Conservation (phyloP, 345 rosid species). For the Eucalyptus victrix region DNA sequence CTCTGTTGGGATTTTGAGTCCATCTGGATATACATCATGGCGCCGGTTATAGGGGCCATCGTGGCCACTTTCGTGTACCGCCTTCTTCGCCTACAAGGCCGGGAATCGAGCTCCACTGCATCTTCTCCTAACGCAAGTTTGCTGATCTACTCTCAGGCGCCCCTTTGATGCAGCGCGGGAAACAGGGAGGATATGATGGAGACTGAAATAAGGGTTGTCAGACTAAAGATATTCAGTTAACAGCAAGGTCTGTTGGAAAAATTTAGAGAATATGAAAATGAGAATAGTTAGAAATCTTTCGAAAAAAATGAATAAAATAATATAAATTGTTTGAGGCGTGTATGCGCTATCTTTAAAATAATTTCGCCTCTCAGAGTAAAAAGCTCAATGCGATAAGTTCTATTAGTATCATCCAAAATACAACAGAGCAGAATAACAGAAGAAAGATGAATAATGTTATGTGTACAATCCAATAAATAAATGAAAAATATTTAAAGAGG, state of each 20-base stretch:
- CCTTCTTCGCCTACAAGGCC: constrained; percentile 18
- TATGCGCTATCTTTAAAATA: too few species aligned
- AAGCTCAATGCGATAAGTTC: neutral
- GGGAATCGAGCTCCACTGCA: constrained; percentile 3
- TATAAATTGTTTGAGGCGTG: neutral
- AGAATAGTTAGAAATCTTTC: neutral
- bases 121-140: constrained; percentile 15
- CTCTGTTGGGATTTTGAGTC: constrained; percentile 50
- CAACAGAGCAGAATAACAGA: neutral
- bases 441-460: neutral
- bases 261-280: too few species aligned
- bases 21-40: constrained; percentile 75
- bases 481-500: neutral
- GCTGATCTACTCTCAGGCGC: neutral
- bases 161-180: neutral
- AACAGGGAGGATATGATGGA: neutral
- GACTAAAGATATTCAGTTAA: neutral
- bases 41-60: constrained; percentile 58
- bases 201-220: neutral
- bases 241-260: neutral
- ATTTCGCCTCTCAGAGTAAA: neutral
- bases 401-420: neutral
- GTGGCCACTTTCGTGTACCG: constrained; percentile 38
- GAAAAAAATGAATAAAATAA: too few species aligned
- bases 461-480: neutral